Evolutionary conservation across 495 filamentous ascomycete genomes (phyloP).

Genomic region (Penicillium arizonense): DNA sequence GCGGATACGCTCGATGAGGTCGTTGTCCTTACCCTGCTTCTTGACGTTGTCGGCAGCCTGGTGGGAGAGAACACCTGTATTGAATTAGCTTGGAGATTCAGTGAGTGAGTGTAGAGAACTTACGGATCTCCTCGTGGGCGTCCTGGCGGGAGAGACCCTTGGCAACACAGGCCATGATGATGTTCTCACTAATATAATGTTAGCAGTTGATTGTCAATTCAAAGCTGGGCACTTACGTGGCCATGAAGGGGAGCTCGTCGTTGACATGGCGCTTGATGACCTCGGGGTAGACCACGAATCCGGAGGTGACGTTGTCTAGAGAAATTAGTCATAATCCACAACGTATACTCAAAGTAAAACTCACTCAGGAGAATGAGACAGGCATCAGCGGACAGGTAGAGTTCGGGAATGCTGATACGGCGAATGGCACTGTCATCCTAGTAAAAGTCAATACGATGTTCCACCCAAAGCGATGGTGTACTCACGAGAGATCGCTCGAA

Average conservation of each 20-base stretch:
- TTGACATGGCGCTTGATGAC: constrained; percentile 67
- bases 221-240: constrained; percentile 51
- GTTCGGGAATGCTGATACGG: constrained; percentile 73
- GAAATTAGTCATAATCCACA: constrained; percentile 4
- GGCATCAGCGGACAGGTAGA: constrained; percentile 80
- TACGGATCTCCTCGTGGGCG: constrained; percentile 82
- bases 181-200: constrained; percentile 43
- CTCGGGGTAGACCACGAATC: constrained; percentile 83
- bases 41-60: constrained; percentile 81
- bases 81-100: background rate
- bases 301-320: constrained; percentile 72
- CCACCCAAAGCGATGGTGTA: constrained; percentile 19
- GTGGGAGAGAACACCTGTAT: constrained; percentile 72
- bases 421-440: constrained; percentile 62
- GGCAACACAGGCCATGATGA: constrained; percentile 83
- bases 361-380: constrained; percentile 66
- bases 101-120: constrained; percentile 1
- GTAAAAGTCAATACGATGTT: constrained; percentile 7
- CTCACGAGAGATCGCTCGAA: constrained; percentile 62
- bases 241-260: constrained; percentile 88
- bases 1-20: constrained; percentile 79
- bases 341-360: constrained; percentile 7
- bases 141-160: constrained; percentile 81
- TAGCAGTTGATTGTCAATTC: constrained; percentile 8
- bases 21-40: constrained; percentile 73